Percentiles rank a stretch among this genome's conserved stretches.
Conservation (phyloP, 306 rosid species). For the Cucurbita maxima region DNA sequence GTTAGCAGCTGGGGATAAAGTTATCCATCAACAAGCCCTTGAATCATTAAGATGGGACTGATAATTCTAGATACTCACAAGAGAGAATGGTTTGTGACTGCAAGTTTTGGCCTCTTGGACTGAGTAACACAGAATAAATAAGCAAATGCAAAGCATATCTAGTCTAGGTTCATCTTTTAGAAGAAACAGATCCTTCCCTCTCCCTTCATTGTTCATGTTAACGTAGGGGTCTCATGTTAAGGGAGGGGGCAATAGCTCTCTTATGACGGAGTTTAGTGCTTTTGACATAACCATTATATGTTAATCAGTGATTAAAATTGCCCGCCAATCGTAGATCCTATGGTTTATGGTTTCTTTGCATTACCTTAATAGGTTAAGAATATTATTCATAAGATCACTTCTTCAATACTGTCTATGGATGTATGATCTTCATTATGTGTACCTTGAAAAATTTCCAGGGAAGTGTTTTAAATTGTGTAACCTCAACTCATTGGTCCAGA, state of each 20-base stretch:
- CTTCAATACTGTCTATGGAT: background rate
- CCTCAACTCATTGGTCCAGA: no score
- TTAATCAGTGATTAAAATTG: background rate
- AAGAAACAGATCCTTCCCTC: background rate
- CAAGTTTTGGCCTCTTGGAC: background rate
- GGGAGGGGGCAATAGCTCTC: background rate
- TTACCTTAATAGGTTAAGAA: background rate
- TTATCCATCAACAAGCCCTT: constrained; percentile 59
- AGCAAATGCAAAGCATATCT: background rate
- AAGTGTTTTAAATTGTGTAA: background rate
- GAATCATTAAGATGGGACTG: constrained; percentile 55
- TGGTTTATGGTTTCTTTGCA: background rate
- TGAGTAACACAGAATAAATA: background rate
- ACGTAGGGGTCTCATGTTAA: background rate
- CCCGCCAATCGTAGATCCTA: background rate
- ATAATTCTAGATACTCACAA: background rate
- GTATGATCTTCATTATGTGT: background rate
- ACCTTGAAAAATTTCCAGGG: background rate
- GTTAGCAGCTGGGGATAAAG: constrained; percentile 77
- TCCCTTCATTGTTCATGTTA: background rate
- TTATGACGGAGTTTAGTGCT: background rate
- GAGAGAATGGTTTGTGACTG: background rate
- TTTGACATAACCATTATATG: background rate
- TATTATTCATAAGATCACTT: background rate
- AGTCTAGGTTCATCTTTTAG: background rate